These are phyloP conservation scores for Microcera coccophila DNA, from an alignment of 2,329 filamentous ascomycete genomes.

Conservation along the genomic window DNA sequence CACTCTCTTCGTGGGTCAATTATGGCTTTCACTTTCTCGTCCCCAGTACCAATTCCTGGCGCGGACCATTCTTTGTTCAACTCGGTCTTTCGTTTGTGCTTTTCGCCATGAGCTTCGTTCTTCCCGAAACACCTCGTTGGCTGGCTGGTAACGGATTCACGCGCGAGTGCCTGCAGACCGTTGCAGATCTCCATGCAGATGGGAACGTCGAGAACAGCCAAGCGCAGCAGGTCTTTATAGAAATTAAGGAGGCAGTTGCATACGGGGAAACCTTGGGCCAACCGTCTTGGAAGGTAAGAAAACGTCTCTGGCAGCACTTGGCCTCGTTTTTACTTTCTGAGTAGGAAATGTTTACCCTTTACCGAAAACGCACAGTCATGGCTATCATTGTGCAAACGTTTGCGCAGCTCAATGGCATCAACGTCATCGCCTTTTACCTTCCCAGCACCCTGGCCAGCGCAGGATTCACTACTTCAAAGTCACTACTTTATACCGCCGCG, in stretches of 20 bases:
- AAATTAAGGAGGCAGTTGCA: constrained; percentile 6
- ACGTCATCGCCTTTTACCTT: constrained; percentile 41
- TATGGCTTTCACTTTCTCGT: constrained; percentile 12
- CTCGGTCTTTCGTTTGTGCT: constrained; percentile 11
- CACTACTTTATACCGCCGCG: constrained; percentile 38
- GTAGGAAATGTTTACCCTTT: constrained; percentile 42
- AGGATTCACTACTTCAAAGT: constrained; percentile 35
- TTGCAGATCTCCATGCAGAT: constrained; percentile 38
- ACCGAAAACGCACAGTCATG: constrained; percentile 39
- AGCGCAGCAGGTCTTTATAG: constrained; percentile 33
- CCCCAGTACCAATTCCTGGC: constrained; percentile 10
- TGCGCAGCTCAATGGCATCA: constrained; percentile 39
- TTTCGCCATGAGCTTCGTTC: constrained; percentile 12
- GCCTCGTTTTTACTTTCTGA: no score
- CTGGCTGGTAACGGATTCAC: constrained; percentile 34
- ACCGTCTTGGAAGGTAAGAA: constrained; percentile 26
- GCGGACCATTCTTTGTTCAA: constrained; percentile 15
- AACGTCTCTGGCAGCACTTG: no score
- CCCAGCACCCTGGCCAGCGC: constrained; percentile 33
- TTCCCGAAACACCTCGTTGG: constrained; percentile 38
- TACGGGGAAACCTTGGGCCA: constrained; percentile 10
- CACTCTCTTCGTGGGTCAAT: constrained; percentile 14
- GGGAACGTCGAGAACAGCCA: constrained; percentile 33
- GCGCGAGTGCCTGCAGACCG: constrained; percentile 33
- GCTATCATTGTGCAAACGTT: constrained; percentile 40